Evolutionary conservation across 2,329 filamentous ascomycete genomes (phyloP).

Genomic region (Sporothrix humicola): DNA sequence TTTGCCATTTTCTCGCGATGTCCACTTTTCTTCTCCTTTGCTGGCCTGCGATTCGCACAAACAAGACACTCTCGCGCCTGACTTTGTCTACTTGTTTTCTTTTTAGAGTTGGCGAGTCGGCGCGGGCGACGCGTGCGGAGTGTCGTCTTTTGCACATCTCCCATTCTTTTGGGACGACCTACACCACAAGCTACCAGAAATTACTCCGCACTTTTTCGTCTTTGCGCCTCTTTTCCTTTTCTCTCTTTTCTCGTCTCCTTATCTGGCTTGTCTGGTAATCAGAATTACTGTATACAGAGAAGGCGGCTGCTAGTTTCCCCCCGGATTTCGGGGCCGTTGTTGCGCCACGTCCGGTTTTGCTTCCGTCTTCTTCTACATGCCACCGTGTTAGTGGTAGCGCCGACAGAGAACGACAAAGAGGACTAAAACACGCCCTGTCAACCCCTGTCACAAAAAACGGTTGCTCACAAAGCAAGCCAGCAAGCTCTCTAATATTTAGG

Average conservation of each 20-base stretch:
- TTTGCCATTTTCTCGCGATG: background rate
- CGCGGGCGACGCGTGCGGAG: slow-evolving; percentile 7
- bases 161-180: slow-evolving; percentile 1
- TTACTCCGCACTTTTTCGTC: background rate
- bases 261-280: background rate
- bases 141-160: slow-evolving; percentile 1
- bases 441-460: background rate
- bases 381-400: background rate
- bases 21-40: background rate
- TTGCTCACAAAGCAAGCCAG: background rate
- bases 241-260: background rate
- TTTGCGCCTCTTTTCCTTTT: no score
- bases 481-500: background rate
- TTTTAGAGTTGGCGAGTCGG: slow-evolving; percentile 2
- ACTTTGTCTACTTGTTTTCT: slow-evolving; percentile 5
- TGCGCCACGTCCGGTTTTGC: background rate
- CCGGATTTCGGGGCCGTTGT: slow-evolving; percentile 4
- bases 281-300: background rate
- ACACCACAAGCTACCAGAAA: background rate
- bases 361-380: background rate
- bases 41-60: background rate
- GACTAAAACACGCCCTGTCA: background rate
- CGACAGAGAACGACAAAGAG: background rate
- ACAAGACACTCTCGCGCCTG: background rate
- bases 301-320: background rate